Evolutionary conservation across 768 basidiomycete genomes (phyloP), one percentile per base, ranked within the genome.

Genomic region (Paxillus involutus): DNA sequence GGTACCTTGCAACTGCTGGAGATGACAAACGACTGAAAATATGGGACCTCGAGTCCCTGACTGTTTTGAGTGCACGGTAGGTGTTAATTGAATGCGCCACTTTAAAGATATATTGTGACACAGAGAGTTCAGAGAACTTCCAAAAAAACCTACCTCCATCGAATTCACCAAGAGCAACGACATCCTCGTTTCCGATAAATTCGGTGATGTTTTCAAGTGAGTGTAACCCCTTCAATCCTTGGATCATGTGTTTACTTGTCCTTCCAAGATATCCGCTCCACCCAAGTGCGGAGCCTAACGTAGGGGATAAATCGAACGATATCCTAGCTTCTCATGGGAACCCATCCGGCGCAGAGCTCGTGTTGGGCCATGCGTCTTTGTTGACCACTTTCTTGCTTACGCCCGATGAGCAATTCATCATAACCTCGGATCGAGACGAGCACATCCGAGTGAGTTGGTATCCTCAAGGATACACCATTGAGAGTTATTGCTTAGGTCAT

Each of bases 371-470:
- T 65, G 84, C 89, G 1, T 97, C 94, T 12, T 82, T 92, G 40
- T 71, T 98, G 53, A 96, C 88, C 11, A 71, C 79, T 1, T 86
- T 89, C 68, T 63, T 87, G 42, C 80, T 96, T 51, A 80, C 85
- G 0, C 66, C 70, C 0, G 86, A 91, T 63, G 84, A 86, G 60
- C 79, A 77, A 49, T 86, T 79, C 64, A 86, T 99, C 63, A 80
- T 98, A 58, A 93, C 94, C 0, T 88, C 92, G 0, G 97, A 98
- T 65, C 75, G 97, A 43, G 97, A 99, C 64, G 97, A 98, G 67
- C 97, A 98, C 65, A 88, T 99, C 47, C 80, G 97, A 50, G 81
- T 96, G 14, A 94, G 91, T 63, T 83, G 90, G 82, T 98, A 81
- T 64, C 97, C 97, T 0, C 77, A 88, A 50, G 91, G 94, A 16